These are phyloP conservation scores for Paragyromitra xinjiangensis DNA, from an alignment of 495 filamentous ascomycete genomes.

Conservation along the genomic window DNA sequence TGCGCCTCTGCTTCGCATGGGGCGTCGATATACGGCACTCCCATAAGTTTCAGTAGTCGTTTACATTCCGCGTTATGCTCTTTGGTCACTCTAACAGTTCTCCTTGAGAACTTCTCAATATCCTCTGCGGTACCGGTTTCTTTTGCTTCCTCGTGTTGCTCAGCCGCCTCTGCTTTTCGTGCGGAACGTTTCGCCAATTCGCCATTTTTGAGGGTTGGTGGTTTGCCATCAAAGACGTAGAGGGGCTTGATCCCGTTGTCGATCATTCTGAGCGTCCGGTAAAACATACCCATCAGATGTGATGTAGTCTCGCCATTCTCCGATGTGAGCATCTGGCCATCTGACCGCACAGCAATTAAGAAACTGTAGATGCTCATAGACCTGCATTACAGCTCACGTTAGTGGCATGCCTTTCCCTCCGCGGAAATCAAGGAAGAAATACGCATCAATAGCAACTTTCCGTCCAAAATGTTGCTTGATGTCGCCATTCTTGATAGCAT, in stretches of 20 bases:
- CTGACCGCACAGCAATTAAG: constrained; percentile 94
- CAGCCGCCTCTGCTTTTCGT: constrained; percentile 86
- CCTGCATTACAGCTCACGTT: constrained; percentile 60
- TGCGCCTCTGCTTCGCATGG: constrained; percentile 98
- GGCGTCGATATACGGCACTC: constrained; percentile 91
- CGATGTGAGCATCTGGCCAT: constrained; percentile 92
- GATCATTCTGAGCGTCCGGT: constrained; percentile 95
- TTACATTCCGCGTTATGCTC: constrained; percentile 98
- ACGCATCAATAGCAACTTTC: constrained; percentile 98
- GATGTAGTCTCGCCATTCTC: constrained; percentile 96
- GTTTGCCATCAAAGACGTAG: constrained; percentile 96
- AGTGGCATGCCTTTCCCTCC: background rate
- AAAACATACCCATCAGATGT: constrained; percentile 99
- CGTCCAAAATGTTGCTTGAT: constrained; percentile 98
- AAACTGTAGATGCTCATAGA: constrained; percentile 99
- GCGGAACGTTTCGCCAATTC: constrained; percentile 93
- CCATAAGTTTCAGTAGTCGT: constrained; percentile 88
- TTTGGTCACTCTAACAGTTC: constrained; percentile 91
- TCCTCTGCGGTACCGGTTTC: constrained; percentile 97
- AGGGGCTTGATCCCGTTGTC: constrained; percentile 98
- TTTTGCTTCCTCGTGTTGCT: constrained; percentile 91
- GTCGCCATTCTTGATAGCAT: constrained; percentile 93
- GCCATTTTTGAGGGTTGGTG: constrained; percentile 95
- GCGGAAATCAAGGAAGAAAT: constrained; percentile 58
- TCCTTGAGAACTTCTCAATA: constrained; percentile 94